A percentile compares a stretch with the other conserved stretches of the same genome.
phyloP scores from a whole-genome alignment of 306 rosid genomes.

The Biancaea sappan region DNA sequence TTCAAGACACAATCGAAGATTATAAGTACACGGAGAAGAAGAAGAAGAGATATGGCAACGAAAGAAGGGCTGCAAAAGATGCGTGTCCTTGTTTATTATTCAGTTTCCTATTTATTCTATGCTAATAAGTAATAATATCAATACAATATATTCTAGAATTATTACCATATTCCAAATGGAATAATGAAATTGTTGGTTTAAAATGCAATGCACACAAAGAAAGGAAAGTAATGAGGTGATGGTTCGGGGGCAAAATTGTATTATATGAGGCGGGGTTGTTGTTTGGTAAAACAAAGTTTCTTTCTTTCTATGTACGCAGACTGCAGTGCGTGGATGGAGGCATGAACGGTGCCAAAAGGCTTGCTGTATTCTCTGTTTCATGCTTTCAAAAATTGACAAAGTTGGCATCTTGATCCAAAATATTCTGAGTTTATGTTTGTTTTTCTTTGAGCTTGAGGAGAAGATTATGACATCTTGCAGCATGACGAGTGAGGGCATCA shows the following conservation, averaged over 20 bases:
- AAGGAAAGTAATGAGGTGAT: background rate
- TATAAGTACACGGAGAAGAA: background rate
- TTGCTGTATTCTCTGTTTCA: background rate
- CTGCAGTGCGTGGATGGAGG: background rate
- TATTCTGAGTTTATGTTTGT: slow-evolving; percentile 4
- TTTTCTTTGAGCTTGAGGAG: slow-evolving; percentile 2
- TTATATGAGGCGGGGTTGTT: background rate
- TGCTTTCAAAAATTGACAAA: background rate
- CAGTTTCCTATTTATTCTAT: background rate
- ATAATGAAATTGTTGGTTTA: background rate
- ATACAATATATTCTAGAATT: background rate
- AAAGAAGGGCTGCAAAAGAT: background rate
- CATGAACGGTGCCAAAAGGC: slow-evolving; percentile 19
- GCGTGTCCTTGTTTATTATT: background rate
- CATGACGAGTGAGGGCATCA: too few relatives aligned
- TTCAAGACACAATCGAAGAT: slow-evolving; percentile 26
- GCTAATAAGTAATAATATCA: too few relatives aligned
- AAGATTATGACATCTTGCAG: background rate
- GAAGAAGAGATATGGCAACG: background rate
- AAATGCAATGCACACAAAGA: background rate
- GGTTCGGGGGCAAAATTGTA: background rate
- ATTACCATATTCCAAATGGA: background rate
- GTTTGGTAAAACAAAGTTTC: background rate
- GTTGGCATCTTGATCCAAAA: background rate
- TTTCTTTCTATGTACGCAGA: background rate